These are phyloP conservation scores for Populus euphratica DNA, from an alignment of 345 rosid genomes.

Conservation along the genomic window DNA sequence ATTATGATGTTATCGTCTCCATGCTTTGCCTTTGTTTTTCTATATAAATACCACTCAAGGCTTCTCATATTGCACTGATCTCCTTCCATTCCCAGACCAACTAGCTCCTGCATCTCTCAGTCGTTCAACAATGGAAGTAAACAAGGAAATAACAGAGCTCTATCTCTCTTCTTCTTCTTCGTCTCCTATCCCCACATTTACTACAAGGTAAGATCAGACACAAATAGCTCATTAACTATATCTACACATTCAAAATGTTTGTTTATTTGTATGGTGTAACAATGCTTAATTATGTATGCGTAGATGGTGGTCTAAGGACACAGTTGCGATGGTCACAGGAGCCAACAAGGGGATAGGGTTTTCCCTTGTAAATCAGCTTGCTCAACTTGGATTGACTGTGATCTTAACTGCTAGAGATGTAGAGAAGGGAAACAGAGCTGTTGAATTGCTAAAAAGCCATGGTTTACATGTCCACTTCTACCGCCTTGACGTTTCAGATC, in stretches of 20 bases:
- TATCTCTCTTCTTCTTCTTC: slow-evolving; percentile 5
- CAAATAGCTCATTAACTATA: not conserved
- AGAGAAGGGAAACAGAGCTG: slow-evolving; percentile 50
- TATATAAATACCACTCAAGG: not conserved
- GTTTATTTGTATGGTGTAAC: not conserved
- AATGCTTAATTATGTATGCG: not conserved
- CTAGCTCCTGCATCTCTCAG: not conserved
- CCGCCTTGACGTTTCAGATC: slow-evolving; percentile 60
- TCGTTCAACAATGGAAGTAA: not conserved
- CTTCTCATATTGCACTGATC: not conserved
- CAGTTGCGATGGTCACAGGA: slow-evolving; percentile 76
- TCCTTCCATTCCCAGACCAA: not conserved
- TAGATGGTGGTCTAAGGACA: slow-evolving; percentile 79
- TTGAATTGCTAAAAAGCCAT: slow-evolving; percentile 35
- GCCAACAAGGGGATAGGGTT: slow-evolving; percentile 85
- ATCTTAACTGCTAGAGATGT: slow-evolving; percentile 69
- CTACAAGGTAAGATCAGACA: not conserved
- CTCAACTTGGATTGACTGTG: slow-evolving; percentile 62
- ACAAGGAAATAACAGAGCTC: slow-evolving; percentile 1
- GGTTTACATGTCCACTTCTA: slow-evolving; percentile 47
- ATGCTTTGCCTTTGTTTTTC: not conserved
- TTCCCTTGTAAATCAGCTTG: slow-evolving; percentile 61
- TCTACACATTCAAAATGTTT: not conserved
- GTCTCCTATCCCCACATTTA: not conserved
- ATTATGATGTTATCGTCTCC: not conserved